Evolutionary conservation across 2,329 filamentous ascomycete species (phyloP).

Genomic region (Pseudogymnoascus sp.): DNA sequence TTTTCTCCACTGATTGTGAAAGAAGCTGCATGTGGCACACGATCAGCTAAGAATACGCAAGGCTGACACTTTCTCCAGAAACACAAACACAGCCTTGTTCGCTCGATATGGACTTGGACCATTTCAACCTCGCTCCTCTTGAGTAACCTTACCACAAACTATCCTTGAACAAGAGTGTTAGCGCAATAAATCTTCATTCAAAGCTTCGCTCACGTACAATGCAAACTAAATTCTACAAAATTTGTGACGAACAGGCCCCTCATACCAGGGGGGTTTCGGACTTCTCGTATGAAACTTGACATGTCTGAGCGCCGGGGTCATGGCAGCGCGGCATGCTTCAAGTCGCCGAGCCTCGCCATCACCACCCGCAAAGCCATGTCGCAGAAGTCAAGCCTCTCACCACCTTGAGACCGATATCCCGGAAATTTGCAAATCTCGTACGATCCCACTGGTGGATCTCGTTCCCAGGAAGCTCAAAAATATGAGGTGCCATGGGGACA

Average conservation of each 20-base stretch:
- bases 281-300: constrained; percentile 7
- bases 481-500: background rate
- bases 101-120: background rate
- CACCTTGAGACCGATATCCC: constrained; percentile 3
- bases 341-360: constrained; percentile 7
- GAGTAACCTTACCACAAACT: background rate
- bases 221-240: background rate
- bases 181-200: background rate
- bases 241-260: background rate
- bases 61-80: background rate
- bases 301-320: constrained; percentile 6
- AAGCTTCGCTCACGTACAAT: background rate
- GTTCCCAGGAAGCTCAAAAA: background rate
- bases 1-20: background rate
- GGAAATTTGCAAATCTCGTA: constrained; percentile 1
- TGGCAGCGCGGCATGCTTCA: constrained; percentile 1
- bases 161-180: background rate
- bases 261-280: constrained; percentile 3
- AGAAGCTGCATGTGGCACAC: background rate
- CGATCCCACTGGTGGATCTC: background rate
- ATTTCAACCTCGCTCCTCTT: background rate
- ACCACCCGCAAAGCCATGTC: background rate
- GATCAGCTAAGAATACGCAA: background rate
- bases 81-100: background rate
- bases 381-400: constrained; percentile 3